Base-by-base conservation (phyloP, 2,329 filamentous ascomycete species). In the Trichoderma gracile region DNA sequence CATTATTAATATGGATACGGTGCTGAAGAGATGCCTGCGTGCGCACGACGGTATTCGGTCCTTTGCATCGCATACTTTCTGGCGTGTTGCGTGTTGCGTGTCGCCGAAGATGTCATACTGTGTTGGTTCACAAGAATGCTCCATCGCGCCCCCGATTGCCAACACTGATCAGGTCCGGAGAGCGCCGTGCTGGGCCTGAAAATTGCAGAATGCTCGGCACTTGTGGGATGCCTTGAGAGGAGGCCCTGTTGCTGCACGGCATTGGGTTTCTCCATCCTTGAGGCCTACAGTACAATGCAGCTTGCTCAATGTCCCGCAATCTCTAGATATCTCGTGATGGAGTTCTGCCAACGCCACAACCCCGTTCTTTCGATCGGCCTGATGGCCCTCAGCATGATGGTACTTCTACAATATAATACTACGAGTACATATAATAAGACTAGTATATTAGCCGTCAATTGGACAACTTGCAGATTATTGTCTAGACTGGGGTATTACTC, bases 11-110 rank as follows among this genome's bases (percentile, higher is more conserved):
- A 62, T 62, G 49, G 59, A 40, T 46, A 61, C 58, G 21, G 46
- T 38, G 33, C 33, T 38, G 33, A 38, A 33, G 47, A 42, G 46
- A 60, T 14, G 33, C 33, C 33, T 60, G 27, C 46, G 46, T 60
- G 46, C 57, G 57, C 38, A 40, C 49, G 38, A 54, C 33, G 14
- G 33, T 54, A 62, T 53, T 62, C 59, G 59, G 59, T 54, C 59
- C 59, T 62, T 62, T 62, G 49, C 25, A 25, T 49, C 40, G 49
- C 53, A 62, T 38, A 52, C 40, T 60, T 30, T 38, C 12, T 14
- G 33, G 33, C 33, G 12, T 9, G 30, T 33, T 33, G 30, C 30
- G 30, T 33, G 30, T 33, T 33, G 30, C 30, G 30, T 33, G 30
- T 10, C 8, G 30, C 30, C 8, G 8, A 33, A 10, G 8, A 33